Conservation (phyloP, 352 stramenopile genomes). For the Thalassiosira sp. region DNA sequence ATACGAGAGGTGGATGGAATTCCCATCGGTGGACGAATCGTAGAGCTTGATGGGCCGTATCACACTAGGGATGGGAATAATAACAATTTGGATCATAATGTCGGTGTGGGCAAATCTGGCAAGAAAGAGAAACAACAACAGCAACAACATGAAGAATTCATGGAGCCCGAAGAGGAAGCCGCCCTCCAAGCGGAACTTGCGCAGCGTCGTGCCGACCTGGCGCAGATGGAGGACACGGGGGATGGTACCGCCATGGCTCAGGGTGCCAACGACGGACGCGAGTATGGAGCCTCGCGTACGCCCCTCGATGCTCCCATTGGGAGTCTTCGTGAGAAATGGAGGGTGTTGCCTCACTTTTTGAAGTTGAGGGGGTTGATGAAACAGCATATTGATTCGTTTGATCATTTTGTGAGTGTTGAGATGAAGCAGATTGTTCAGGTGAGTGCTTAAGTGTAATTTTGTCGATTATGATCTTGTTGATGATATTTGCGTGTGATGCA, state of each 20-base stretch:
- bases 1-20: constrained; percentile 53
- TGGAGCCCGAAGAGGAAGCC: constrained; percentile 47
- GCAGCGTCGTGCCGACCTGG: constrained; percentile 10
- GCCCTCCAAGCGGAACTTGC: constrained; percentile 39
- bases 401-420: constrained; percentile 98
- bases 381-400: constrained; percentile 99
- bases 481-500: too few species aligned
- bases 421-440: constrained; percentile 98
- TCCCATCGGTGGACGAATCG: constrained; percentile 28
- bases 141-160: neutral
- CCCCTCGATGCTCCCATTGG: constrained; percentile 75
- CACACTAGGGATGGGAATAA: too few species aligned
- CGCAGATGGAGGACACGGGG: constrained; percentile 14
- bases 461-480: neutral
- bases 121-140: neutral
- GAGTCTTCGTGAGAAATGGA: constrained; percentile 92
- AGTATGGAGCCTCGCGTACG: constrained; percentile 43
- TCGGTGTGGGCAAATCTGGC: too few species aligned
- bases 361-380: constrained; percentile 84
- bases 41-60: constrained; percentile 23
- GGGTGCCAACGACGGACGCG: constrained; percentile 14
- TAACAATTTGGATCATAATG: too few species aligned
- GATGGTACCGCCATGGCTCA: neutral
- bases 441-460: constrained; percentile 78
- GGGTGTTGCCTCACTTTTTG: constrained; percentile 97